Evolutionary conservation across 208 protist genomes (phyloP), one percentile per base, ranked within the genome.

Genomic region (Phytomonas serpens): DNA sequence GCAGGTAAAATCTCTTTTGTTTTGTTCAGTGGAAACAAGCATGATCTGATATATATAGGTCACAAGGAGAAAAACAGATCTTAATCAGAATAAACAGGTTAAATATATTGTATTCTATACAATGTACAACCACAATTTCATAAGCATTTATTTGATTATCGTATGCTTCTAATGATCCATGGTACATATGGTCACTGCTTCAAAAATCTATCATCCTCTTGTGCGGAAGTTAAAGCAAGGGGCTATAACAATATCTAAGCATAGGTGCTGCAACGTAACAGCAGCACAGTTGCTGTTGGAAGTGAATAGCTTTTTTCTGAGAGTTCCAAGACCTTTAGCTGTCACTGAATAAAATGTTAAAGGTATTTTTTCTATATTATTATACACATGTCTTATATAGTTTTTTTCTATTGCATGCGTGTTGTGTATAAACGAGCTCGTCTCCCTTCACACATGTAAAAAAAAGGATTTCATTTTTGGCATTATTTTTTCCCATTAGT

Each of bases 401-500:
- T 42, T 70, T 30, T 29, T n/a, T 29, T 9, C 23, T 47, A 32
- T 19, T 62, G 11, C 64, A 30, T 57, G 0, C 6, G 13, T 19
- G 47, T 27, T 27, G 4, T 57, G 19, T 27, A 57, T 27, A 57
- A 27, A 27, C 19, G 19, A 27, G 23, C 47, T 27, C 7, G 19
- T 27, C 2, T 57, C 4, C 19, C 13, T 4, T 57, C 19, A 7
- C 10, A 27, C 47, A 27, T 57, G 2, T 19, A 27, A 57, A 38
- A 32, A 36, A 68, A 38, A 61, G 32, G 19, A 29, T 10, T 69
- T 78, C 3, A 61, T 64, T 77, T 47, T 65, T 52, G 65, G n/a
- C 79, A 66, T 38, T 66, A 32, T 64, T 67, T 11, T 19, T 71
- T 74, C 29, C 61, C 4, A 40, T 64, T 75, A 51, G 37, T 33